Conservation (phyloP, 306 rosid species). For the Fagus sylvatica region DNA sequence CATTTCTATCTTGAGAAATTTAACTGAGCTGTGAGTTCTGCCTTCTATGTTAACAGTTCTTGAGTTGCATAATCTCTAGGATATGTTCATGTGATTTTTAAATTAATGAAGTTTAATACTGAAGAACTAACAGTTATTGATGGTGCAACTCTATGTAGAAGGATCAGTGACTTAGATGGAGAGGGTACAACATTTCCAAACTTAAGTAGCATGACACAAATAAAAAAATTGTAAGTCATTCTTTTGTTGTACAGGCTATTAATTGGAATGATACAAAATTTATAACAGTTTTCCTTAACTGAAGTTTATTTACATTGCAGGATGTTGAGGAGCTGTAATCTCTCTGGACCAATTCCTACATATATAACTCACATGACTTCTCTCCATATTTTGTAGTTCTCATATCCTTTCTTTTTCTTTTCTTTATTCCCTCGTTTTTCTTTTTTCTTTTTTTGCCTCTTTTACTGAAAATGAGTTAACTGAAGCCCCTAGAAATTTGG, state of each 20-base stretch:
- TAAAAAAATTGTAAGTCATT: constrained; percentile 16
- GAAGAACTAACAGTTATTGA: not conserved
- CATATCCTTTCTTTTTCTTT: not conserved
- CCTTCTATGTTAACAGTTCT: not conserved
- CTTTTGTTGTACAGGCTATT: not conserved
- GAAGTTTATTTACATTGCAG: not conserved
- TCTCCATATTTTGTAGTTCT: constrained; percentile 3
- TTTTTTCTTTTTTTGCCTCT: not conserved
- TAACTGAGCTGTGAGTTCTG: constrained; percentile 28
- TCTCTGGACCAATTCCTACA: constrained; percentile 15
- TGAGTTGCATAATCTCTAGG: not conserved
- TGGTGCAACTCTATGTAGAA: constrained; percentile 23
- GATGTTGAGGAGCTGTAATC: constrained; percentile 29
- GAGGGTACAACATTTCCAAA: constrained; percentile 14
- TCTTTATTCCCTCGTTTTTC: too few relatives aligned
- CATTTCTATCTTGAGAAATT: constrained; percentile 21
- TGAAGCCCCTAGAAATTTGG: too few relatives aligned
- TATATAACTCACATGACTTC: not conserved
- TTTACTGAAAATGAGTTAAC: too few relatives aligned
- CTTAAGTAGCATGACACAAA: constrained; percentile 4
- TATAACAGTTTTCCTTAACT: not conserved
- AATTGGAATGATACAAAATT: not conserved
- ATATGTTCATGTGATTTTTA: not conserved
- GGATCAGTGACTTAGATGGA: constrained; percentile 31
- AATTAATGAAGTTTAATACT: not conserved